Evolutionary conservation across 164 flowering plant species (phyloP).

Genomic region (Vitis amurensis): DNA sequence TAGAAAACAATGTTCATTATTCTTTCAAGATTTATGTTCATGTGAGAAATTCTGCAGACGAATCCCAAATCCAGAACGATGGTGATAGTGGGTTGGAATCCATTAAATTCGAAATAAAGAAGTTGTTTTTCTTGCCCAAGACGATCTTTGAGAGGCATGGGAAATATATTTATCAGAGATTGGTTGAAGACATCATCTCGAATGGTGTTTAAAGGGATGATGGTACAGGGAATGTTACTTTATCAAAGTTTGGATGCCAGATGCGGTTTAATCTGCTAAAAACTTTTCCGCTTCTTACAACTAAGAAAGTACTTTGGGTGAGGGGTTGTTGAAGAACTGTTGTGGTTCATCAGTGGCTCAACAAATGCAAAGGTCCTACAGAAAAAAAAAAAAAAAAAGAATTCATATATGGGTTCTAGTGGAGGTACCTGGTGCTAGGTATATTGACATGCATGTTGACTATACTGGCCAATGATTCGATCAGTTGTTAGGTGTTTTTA

Average conservation of each 20-base stretch:
- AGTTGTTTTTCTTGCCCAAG: conserved; percentile 72
- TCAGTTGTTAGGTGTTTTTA: conserved; percentile 82
- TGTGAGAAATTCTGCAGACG: conserved; percentile 47
- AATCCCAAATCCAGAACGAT: conserved; percentile 21
- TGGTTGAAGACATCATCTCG: conserved; percentile 78
- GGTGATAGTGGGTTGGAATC: conserved; percentile 33
- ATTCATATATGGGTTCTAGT: conserved; percentile 81
- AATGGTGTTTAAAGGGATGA: conserved; percentile 72
- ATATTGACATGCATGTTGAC: conserved; percentile 91
- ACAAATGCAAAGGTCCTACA: conserved; percentile 79
- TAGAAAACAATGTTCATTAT: conserved; percentile 64
- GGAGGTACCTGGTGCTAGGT: conserved; percentile 99
- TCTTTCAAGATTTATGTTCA: conserved; percentile 77
- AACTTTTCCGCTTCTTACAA: conserved; percentile 87
- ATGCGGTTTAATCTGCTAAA: conserved; percentile 90
- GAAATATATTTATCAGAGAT: conserved; percentile 62
- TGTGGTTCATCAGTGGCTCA: conserved; percentile 98
- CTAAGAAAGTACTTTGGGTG: conserved; percentile 96
- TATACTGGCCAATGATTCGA: conserved; percentile 93
- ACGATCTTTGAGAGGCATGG: conserved; percentile 78
- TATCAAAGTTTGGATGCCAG: conserved; percentile 98
- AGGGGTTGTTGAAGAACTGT: conserved; percentile 94
- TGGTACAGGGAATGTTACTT: conserved; percentile 90
- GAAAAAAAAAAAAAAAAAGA: no score
- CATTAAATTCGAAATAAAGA: conserved; percentile 45